These are phyloP conservation scores for Nitzschia putrida DNA, from an alignment of 108 stramenopile genomes.

Conservation along the genomic window DNA sequence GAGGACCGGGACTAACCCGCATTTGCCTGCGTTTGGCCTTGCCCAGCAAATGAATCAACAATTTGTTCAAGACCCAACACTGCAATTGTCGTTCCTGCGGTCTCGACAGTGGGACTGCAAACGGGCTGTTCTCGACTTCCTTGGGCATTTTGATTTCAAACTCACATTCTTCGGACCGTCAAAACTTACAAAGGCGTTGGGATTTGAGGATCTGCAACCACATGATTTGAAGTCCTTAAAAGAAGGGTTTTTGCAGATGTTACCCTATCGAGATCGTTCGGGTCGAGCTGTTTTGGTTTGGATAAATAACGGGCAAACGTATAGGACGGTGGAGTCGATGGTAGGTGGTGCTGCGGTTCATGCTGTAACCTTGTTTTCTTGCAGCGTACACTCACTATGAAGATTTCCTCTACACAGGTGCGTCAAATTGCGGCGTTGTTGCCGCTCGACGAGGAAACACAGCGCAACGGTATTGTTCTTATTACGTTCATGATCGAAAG, in stretches of 20 bases:
- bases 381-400: too few species aligned
- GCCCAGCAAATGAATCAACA: slow-evolving; percentile 10
- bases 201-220: slow-evolving; percentile 25
- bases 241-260: slow-evolving; percentile 11
- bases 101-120: slow-evolving; percentile 32
- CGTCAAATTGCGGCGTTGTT: too few species aligned
- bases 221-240: slow-evolving; percentile 24
- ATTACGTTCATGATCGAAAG: too few species aligned
- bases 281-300: slow-evolving; percentile 10
- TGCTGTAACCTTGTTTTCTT: too few species aligned
- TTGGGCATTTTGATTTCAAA: slow-evolving; percentile 38
- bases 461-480: too few species aligned
- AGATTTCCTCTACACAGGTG: too few species aligned
- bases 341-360: neutral
- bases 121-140: slow-evolving; percentile 32
- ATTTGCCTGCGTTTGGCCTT: neutral
- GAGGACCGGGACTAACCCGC: too few species aligned
- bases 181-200: slow-evolving; percentile 19
- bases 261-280: slow-evolving; percentile 13
- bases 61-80: slow-evolving; percentile 22
- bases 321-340: neutral
- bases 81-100: slow-evolving; percentile 43
- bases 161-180: slow-evolving; percentile 39
- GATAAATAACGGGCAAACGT: slow-evolving; percentile 14
- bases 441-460: too few species aligned